Conservation (phyloP, 176 grass and related monocot genomes). For the Pharus latifolius region DNA sequence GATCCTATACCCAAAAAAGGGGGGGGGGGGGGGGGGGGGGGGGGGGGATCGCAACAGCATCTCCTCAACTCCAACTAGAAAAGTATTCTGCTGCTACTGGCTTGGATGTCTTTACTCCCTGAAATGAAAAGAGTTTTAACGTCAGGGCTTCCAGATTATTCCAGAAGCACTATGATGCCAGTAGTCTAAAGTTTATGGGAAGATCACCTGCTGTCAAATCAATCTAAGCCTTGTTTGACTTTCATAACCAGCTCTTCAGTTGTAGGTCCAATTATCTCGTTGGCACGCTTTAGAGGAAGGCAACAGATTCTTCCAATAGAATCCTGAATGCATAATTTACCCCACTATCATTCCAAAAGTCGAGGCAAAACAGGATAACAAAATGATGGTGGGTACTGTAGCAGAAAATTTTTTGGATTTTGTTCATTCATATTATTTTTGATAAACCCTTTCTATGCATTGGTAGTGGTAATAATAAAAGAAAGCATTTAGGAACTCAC, state of each 20-base stretch:
- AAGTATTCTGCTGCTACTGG: neutral
- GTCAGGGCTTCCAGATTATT: neutral
- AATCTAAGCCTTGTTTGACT: slow-evolving; percentile 30
- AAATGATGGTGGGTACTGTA: neutral
- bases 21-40: too few species aligned
- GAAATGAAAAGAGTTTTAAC: neutral
- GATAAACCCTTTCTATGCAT: neutral
- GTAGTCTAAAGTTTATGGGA: neutral
- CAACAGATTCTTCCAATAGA: slow-evolving; percentile 84
- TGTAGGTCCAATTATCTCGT: slow-evolving; percentile 83
- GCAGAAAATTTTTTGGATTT: neutral
- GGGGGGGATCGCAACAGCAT: neutral
- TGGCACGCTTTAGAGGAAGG: slow-evolving; percentile 61
- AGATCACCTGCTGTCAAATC: slow-evolving; percentile 15
- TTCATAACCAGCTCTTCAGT: slow-evolving; percentile 87
- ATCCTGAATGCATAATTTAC: slow-evolving; percentile 33
- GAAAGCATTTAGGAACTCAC: slow-evolving; percentile 35
- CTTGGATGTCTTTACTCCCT: slow-evolving; percentile 6
- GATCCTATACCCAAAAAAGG: slow-evolving; percentile 1
- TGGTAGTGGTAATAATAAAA: neutral
- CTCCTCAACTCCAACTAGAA: neutral
- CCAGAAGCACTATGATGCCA: neutral
- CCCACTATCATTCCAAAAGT: neutral
- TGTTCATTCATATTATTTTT: neutral
- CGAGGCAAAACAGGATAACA: neutral